A percentile compares a stretch with the other conserved stretches of the same genome.
phyloP scores from a whole-genome alignment of 768 basidiomycete genomes.

The Chalciporus chontae region DNA sequence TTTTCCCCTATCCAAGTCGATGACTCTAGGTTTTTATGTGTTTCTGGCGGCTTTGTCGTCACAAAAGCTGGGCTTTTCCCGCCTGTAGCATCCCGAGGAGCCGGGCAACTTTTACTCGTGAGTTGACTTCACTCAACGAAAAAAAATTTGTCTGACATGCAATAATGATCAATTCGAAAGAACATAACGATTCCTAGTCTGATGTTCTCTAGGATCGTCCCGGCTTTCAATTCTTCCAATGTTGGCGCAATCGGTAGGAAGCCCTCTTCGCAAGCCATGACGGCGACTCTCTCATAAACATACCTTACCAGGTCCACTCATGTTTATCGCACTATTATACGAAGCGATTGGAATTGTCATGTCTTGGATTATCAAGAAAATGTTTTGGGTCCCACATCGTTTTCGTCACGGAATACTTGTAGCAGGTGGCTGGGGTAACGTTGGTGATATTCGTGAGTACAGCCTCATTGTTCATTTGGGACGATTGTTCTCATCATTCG shows the following conservation, averaged over 20 bases:
- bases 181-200: conserved; percentile 63
- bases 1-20: conserved; percentile 1
- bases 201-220: conserved; percentile 70
- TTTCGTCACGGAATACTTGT: conserved; percentile 69
- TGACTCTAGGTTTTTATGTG: conserved; percentile 47
- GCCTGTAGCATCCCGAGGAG: conserved; percentile 51
- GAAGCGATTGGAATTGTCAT: conserved; percentile 50
- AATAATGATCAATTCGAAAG: conserved; percentile 11
- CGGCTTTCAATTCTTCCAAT: conserved; percentile 59
- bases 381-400: conserved; percentile 77
- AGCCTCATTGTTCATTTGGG: neutral
- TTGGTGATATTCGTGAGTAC: conserved; percentile 63
- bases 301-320: conserved; percentile 50
- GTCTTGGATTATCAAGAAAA: conserved; percentile 51
- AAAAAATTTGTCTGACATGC: neutral
- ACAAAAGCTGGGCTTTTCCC: conserved; percentile 63
- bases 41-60: conserved; percentile 51
- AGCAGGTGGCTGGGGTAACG: conserved; percentile 68
- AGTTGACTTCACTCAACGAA: neutral
- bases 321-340: conserved; percentile 60
- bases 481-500: neutral
- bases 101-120: conserved; percentile 59
- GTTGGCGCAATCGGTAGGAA: conserved; percentile 48
- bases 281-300: neutral
- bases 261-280: neutral